These are phyloP conservation scores for Kodamaea sagamina DNA, from an alignment of 805 yeast species.

Conservation along the genomic window DNA sequence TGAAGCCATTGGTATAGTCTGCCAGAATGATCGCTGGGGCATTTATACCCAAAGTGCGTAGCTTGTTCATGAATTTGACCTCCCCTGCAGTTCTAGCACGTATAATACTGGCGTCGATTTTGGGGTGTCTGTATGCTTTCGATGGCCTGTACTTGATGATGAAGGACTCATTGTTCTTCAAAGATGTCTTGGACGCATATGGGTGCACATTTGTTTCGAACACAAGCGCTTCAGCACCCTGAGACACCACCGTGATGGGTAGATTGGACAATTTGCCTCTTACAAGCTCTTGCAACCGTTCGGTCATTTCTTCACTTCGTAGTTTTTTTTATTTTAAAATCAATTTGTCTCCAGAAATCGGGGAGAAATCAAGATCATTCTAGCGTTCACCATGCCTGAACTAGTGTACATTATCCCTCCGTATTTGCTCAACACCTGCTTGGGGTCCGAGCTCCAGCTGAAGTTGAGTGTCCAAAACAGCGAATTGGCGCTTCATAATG, in stretches of 20 bases:
- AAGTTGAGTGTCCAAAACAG: conserved; percentile 25
- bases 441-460: conserved; percentile 35
- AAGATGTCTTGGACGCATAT: conserved; percentile 41
- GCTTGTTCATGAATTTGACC: conserved; percentile 69
- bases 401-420: conserved; percentile 43
- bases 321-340: background rate
- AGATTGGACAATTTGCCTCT: conserved; percentile 42
- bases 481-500: conserved; percentile 29
- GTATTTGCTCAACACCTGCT: conserved; percentile 39
- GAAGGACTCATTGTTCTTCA: conserved; percentile 37
- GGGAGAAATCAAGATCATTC: background rate
- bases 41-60: conserved; percentile 54
- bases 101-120: conserved; percentile 72
- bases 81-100: conserved; percentile 83
- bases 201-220: conserved; percentile 68
- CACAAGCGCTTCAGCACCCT: conserved; percentile 90
- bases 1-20: conserved; percentile 76
- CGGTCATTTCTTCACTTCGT: conserved; percentile 8
- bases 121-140: conserved; percentile 87
- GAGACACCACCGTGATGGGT: conserved; percentile 61
- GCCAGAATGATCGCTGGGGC: conserved; percentile 75
- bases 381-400: conserved; percentile 14
- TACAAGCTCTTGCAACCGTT: conserved; percentile 8
- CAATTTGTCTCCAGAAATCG: background rate
- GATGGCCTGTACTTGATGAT: conserved; percentile 86